Evolutionary conservation across 2,329 filamentous ascomycete genomes (phyloP).

Genomic region (Exophiala phaeomuriformis): DNA sequence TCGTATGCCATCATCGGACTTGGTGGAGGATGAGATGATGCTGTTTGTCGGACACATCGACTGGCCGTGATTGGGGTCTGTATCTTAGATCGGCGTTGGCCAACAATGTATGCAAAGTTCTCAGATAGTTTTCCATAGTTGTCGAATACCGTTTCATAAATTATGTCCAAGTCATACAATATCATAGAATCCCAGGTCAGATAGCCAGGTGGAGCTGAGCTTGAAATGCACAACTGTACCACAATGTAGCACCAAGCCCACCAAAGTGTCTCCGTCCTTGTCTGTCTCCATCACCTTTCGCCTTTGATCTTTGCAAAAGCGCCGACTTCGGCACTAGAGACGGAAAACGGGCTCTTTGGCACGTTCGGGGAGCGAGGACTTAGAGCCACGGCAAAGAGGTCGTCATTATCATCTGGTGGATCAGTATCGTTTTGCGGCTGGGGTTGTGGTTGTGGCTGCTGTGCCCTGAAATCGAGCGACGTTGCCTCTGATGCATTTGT

Average conservation of each 20-base stretch:
- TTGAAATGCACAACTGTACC: no score
- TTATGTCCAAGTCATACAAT: slow-evolving; percentile 5
- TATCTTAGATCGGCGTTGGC: not conserved
- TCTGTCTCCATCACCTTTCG: slow-evolving; percentile 9
- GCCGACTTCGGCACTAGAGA: slow-evolving; percentile 39
- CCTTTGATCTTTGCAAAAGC: slow-evolving; percentile 27
- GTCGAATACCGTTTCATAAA: slow-evolving; percentile 8
- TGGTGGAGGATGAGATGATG: not conserved
- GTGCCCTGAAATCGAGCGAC: slow-evolving; percentile 29
- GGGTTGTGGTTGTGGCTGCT: not conserved
- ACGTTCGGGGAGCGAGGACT: slow-evolving; percentile 82
- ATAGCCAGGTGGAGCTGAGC: no score
- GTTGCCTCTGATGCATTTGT: slow-evolving; percentile 21
- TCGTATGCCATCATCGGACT: not conserved
- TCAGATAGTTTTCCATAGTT: not conserved
- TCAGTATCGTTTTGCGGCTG: slow-evolving; percentile 37
- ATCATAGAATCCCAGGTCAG: no score
- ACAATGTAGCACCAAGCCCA: not conserved
- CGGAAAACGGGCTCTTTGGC: slow-evolving; percentile 71
- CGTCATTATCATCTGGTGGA: slow-evolving; percentile 59
- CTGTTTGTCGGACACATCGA: no score
- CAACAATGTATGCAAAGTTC: not conserved
- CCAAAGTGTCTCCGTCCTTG: not conserved
- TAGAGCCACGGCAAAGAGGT: slow-evolving; percentile 78
- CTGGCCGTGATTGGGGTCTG: not conserved